Evolutionary conservation across 73 alveolate genomes (phyloP).

Genomic region (Breviolum minutum): DNA sequence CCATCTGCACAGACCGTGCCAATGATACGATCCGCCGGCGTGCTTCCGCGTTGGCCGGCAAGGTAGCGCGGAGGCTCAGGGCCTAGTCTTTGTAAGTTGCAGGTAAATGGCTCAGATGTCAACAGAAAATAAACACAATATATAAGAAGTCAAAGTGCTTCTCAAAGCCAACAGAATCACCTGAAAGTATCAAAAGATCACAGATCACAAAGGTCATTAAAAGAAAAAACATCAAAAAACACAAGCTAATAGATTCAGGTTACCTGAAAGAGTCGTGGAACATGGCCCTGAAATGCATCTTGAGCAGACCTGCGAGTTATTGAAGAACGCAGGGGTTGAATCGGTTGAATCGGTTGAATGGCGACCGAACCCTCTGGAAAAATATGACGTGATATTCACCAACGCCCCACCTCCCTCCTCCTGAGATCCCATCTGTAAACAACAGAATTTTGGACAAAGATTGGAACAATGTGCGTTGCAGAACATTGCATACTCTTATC

Average conservation of each 20-base stretch:
- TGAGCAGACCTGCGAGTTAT: constrained; percentile 26
- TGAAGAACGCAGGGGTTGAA: no score
- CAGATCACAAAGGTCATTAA: not conserved
- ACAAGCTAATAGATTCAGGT: no score
- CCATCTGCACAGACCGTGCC: constrained; percentile 85
- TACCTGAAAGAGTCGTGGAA: constrained; percentile 64
- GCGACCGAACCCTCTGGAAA: no score
- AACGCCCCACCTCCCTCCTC: no score
- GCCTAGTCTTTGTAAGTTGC: not conserved
- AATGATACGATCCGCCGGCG: constrained; percentile 89
- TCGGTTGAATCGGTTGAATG: no score
- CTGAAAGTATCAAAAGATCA: not conserved
- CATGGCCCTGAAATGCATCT: constrained; percentile 55
- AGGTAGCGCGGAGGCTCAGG: constrained; percentile 32
- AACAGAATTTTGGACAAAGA: no score
- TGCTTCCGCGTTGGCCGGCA: constrained; percentile 74
- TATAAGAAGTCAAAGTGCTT: not conserved
- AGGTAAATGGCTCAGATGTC: no score
- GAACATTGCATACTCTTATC: no score
- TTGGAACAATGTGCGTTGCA: no score
- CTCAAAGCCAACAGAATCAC: no score
- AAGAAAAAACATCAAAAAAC: not conserved
- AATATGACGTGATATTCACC: no score
- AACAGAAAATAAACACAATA: not conserved
- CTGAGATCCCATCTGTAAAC: no score